Base-by-base conservation (phyloP, 768 basidiomycete species). In the Lentinula raphanica region DNA sequence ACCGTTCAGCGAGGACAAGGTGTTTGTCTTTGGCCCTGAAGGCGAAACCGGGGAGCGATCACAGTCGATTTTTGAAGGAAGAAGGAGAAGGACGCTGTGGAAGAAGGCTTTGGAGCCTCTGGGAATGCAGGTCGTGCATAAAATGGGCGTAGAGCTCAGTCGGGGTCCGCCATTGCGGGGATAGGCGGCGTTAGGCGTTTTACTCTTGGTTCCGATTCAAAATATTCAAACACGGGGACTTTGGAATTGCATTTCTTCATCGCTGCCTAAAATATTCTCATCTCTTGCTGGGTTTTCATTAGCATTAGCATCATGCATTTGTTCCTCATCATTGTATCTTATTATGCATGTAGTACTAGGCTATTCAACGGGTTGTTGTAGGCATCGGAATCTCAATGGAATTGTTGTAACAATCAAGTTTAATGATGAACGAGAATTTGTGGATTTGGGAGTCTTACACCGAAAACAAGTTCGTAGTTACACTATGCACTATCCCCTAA, bases 1-100 rank as follows among this genome's bases (percentile, higher is more conserved):
- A 3, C 89, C 89, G 7, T 92, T 90, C 88, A 73, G 72, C 58
- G 81, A 79, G 59, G 81, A 83, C 59, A 87, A 82, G 70, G 80
- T 89, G 48, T 90, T 80, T 67, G 88, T 92, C 19, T 90, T 92
- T 62, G 90, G 90, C 3, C 90, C 90, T 0, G 89, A 91, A 67
- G 90, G 89, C 54, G 90, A 92, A 71, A 83, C 82, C 0, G 90
- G 90, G 46, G 88, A 90, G 69, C 81, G 90, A 48, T 82, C 81
- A 13, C 72, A 68, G 56, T 70, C 74, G 27, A 86, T 90, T 13
- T 88, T 92, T 56, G 83, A 84, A 56, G 84, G 85, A 3, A 71
- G 90, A 32, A 70, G 90, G 48, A 74, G 88, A 60, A 78, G 69
- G 51, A 71, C 72, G 54, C 67, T 81, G 56, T 92, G 90, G 90